Evolutionary conservation across 495 filamentous ascomycete genomes (phyloP), one percentile per base, ranked within the genome.

Genomic region (Hypoxylon subgilvum): DNA sequence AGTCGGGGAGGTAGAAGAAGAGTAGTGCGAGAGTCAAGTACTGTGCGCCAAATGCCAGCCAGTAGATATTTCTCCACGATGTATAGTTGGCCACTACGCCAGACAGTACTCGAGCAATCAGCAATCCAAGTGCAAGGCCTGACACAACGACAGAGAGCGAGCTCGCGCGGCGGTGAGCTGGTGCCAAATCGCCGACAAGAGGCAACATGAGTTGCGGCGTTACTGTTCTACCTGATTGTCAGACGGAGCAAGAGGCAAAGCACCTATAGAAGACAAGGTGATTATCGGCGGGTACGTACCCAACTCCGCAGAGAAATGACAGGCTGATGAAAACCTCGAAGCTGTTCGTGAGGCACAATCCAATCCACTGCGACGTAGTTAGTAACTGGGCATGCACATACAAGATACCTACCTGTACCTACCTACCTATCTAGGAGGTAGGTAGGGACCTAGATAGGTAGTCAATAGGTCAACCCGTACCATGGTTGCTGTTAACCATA

Each of bases 121-220:
- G 79, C 43, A 91, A 78, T 6, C 89, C 88, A 8, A 90, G 76
- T 30, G 89, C 76, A 6, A 91, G 70, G 4, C 88, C 88, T 1
- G 86, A 87, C 25, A 86, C 82, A 3, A 90, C 87, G 60, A 91
- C 82, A 9, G 85, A 86, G 1, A 78, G 50, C 82, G 86, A 84
- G 9, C 82, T 81, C 14, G 87, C 88, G 2, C 87, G 83, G 31
- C 82, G 80, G 30, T 83, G 67, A 12, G 84, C 77, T 0, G 88
- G 88, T 2, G 86, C 86, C 23, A 91, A 81, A 58, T 90, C 86
- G 28, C 87, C 88, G 12, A 91, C 88, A 0, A 92, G 76, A 0
- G 88, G 88, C 17, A 92, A 81, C 86, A 91, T 88, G 19, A 89
- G 75, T 74, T 92, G 88, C 2, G 88, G 88, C 6, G 88, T 91